Conservation (phyloP, 2,329 filamentous ascomycete species). For the Aspergillus neotritici region DNA sequence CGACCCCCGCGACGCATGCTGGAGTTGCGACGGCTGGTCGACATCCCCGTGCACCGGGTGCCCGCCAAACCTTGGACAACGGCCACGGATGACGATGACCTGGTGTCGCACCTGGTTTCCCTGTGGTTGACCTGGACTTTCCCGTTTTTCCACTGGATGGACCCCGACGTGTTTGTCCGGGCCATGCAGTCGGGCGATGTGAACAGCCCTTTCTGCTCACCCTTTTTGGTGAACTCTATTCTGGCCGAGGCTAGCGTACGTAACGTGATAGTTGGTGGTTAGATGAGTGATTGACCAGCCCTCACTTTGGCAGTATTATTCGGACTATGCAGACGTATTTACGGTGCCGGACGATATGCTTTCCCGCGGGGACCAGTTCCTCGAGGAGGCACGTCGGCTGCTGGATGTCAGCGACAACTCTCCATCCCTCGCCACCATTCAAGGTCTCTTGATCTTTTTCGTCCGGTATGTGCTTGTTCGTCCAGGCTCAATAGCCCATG, state of each 20-base stretch:
- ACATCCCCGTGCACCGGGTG: conserved; percentile 21
- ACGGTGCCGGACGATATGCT: conserved; percentile 20
- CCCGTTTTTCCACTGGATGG: conserved; percentile 26
- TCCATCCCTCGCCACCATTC: conserved; percentile 22
- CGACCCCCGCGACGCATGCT: conserved; percentile 13
- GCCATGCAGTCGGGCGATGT: conserved; percentile 25
- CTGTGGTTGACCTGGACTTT: conserved; percentile 31
- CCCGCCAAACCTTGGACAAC: conserved; percentile 31
- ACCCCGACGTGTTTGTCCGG: conserved; percentile 24
- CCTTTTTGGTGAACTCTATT: conserved; percentile 33
- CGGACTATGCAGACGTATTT: conserved; percentile 23
- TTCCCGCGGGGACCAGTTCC: conserved; percentile 24
- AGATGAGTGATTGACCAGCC: conserved; percentile 2
- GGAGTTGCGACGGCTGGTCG: conserved; percentile 21
- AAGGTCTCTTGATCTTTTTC: conserved; percentile 22
- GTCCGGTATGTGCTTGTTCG: conserved; percentile 12
- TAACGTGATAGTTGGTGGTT: neutral
- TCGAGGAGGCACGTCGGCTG: conserved; percentile 25
- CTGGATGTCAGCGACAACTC: conserved; percentile 22
- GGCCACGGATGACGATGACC: conserved; percentile 27
- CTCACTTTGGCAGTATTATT: conserved; percentile 15
- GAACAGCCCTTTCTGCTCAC: conserved; percentile 26
- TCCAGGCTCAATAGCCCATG: too few relatives aligned
- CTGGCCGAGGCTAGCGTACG: conserved; percentile 30
- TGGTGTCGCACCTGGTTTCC: conserved; percentile 30